Conservation (phyloP, 2,329 filamentous ascomycete species). For the Didymella segeticola region DNA sequence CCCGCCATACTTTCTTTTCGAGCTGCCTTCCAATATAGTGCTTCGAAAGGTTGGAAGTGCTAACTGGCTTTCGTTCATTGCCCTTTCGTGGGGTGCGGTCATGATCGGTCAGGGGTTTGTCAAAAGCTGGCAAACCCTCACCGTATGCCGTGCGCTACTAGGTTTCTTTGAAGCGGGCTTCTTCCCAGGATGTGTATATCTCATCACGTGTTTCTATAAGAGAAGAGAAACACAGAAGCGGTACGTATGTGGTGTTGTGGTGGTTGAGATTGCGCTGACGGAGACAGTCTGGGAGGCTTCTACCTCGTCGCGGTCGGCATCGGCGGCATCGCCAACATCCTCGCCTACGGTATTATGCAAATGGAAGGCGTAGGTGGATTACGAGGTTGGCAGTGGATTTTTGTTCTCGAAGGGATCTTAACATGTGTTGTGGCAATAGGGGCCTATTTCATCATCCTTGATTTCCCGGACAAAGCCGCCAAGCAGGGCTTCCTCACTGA, state of each 20-base stretch:
- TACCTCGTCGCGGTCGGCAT: constrained; percentile 37
- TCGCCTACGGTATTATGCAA: constrained; percentile 39
- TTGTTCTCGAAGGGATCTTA: constrained; percentile 37
- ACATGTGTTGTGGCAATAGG: constrained; percentile 36
- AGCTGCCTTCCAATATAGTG: constrained; percentile 34
- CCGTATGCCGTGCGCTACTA: constrained; percentile 30
- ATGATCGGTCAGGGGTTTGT: constrained; percentile 39
- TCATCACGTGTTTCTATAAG: constrained; percentile 41
- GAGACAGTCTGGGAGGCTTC: constrained; percentile 25
- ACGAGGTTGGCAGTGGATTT: constrained; percentile 41
- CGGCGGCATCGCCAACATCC: constrained; percentile 36
- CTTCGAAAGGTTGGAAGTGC: constrained; percentile 36
- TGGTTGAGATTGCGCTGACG: neutral
- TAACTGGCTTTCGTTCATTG: constrained; percentile 37
- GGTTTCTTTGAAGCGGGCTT: constrained; percentile 36
- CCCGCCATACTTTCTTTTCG: constrained; percentile 33
- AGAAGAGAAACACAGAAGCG: constrained; percentile 32
- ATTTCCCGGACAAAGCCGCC: constrained; percentile 38
- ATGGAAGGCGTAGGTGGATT: constrained; percentile 33
- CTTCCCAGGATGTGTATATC: constrained; percentile 37
- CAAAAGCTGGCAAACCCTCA: constrained; percentile 31
- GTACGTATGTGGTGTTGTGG: constrained; percentile 13
- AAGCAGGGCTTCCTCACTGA: constrained; percentile 31
- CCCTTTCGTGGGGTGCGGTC: constrained; percentile 33
- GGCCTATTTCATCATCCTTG: constrained; percentile 36